A percentile compares a stretch with the other conserved stretches of the same genome.
phyloP scores from a whole-genome alignment of 1,284 basidiomycete genomes.

The Sanghuangporus sanghuang region DNA sequence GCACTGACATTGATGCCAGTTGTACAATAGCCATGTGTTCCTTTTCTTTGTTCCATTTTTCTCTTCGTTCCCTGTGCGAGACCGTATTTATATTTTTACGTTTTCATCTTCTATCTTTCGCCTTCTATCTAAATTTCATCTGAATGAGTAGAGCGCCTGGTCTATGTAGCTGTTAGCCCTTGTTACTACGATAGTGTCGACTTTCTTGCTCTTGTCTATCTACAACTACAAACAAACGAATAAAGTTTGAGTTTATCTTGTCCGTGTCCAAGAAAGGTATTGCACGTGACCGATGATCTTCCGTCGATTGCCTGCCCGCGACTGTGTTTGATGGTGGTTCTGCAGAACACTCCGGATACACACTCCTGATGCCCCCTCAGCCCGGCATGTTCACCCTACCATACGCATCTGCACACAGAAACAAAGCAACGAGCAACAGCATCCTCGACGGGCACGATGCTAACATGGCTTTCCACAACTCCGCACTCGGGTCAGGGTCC shows the following conservation, averaged over 20 bases:
- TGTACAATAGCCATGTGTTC: background rate
- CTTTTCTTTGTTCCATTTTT: background rate
- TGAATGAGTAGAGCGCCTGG: conserved; percentile 1
- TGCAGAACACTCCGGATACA: too few relatives aligned
- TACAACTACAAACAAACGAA: background rate
- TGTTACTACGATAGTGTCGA: background rate
- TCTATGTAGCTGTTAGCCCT: background rate
- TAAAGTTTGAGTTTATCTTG: background rate
- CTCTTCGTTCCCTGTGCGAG: background rate
- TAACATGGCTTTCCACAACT: conserved; percentile 17
- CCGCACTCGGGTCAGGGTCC: conserved; percentile 14
- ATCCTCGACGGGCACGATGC: conserved; percentile 16
- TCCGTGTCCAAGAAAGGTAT: background rate
- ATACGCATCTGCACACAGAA: conserved; percentile 38
- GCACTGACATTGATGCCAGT: background rate
- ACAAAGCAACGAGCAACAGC: conserved; percentile 25
- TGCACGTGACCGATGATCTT: conserved; percentile 1
- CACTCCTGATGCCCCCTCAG: conserved; percentile 36
- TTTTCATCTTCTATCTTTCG: background rate
- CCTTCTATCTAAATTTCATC: background rate
- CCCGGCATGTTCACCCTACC: conserved; percentile 48
- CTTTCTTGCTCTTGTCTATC: too few relatives aligned
- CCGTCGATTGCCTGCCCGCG: background rate
- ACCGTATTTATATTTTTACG: background rate
- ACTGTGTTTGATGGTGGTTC: background rate